Percentiles rank a stretch among this genome's conserved stretches.
phyloP scores from a whole-genome alignment of 805 yeast species.

The Spathaspora girioi region DNA sequence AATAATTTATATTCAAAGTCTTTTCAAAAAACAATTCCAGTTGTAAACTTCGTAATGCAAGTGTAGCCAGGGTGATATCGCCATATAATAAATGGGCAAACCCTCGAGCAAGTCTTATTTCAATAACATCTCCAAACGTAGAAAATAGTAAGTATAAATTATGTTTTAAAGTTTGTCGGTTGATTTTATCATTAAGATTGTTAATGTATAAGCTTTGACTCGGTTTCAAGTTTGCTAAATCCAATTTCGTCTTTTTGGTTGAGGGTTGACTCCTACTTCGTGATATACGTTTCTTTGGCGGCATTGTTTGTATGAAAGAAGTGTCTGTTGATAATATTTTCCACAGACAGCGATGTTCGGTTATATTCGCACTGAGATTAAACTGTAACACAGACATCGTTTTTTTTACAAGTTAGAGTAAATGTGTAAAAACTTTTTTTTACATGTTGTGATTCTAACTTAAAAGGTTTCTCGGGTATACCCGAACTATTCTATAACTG shows the following conservation, averaged over 20 bases:
- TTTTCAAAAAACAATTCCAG: conserved; percentile 52
- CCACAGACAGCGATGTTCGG: neutral
- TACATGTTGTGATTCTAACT: neutral
- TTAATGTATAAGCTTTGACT: conserved; percentile 53
- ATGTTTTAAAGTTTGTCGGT: conserved; percentile 41
- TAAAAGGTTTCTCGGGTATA: too few species aligned
- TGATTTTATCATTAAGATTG: conserved; percentile 58
- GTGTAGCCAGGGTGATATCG: conserved; percentile 45
- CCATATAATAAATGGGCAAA: conserved; percentile 63
- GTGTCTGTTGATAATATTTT: neutral
- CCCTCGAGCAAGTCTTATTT: conserved; percentile 48
- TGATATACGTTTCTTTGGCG: neutral
- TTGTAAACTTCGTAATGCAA: conserved; percentile 48
- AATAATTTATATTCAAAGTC: conserved; percentile 40
- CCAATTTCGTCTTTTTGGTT: conserved; percentile 8
- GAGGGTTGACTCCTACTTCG: neutral
- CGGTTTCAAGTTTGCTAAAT: conserved; percentile 7
- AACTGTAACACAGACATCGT: neutral
- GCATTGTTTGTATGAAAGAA: neutral
- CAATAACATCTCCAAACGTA: conserved; percentile 62
- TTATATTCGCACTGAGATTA: neutral
- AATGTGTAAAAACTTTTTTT: neutral
- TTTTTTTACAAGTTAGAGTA: neutral
- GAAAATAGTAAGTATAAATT: conserved; percentile 57
- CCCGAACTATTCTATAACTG: neutral